These are phyloP conservation scores for Corniculantispora saksenae DNA, from an alignment of 2,329 filamentous ascomycete species.

Conservation along the genomic window DNA sequence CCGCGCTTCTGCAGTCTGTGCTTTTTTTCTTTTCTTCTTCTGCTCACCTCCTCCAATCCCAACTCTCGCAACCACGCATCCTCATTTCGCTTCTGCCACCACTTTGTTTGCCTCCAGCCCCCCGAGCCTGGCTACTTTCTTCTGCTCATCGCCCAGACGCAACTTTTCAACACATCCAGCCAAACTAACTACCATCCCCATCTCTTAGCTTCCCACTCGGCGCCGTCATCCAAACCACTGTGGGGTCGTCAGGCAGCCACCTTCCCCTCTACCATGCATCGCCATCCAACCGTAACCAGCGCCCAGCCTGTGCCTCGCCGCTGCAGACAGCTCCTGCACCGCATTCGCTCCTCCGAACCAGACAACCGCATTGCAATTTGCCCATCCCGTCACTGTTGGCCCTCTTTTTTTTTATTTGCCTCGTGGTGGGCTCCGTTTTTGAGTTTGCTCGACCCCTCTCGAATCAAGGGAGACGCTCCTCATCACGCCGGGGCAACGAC, in stretches of 20 bases:
- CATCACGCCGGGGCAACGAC: neutral
- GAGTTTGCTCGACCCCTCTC: conserved; percentile 13
- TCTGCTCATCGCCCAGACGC: neutral
- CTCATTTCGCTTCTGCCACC: neutral
- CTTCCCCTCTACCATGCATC: neutral
- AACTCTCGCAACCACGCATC: neutral
- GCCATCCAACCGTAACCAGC: neutral
- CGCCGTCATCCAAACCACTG: conserved; percentile 1
- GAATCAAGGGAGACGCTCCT: conserved; percentile 5
- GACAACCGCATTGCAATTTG: neutral
- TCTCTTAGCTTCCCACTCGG: neutral
- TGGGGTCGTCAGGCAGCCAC: conserved; percentile 16
- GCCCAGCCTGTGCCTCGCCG: neutral
- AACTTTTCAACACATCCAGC: neutral
- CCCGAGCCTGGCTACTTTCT: neutral
- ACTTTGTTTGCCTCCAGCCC: neutral
- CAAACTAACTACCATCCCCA: neutral
- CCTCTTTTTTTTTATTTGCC: neutral
- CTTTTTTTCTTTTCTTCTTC: neutral
- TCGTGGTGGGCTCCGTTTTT: neutral
- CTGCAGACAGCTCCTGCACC: neutral
- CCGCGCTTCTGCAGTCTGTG: neutral
- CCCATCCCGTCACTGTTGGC: neutral
- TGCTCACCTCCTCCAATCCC: neutral
- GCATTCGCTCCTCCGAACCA: neutral